These are phyloP conservation scores for Aegilops longissima DNA, from an alignment of 176 grass and related monocot species.

Conservation along the genomic window DNA sequence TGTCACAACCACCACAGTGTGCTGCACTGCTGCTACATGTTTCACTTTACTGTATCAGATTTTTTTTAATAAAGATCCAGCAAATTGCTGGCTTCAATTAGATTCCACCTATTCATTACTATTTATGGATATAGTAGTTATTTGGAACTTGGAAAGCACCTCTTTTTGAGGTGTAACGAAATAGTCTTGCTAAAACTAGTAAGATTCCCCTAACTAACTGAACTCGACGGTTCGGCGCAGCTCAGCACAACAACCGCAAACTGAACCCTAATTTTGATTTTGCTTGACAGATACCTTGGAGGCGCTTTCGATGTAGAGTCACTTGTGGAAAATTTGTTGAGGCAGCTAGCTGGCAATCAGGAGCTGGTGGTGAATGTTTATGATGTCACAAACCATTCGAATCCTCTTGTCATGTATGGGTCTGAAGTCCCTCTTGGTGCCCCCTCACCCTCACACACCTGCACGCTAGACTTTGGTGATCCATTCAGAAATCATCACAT, in stretches of 20 bases:
- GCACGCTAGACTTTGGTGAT: slow-evolving; percentile 92
- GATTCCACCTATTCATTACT: background rate
- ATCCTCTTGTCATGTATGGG: slow-evolving; percentile 95
- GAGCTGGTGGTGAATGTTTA: slow-evolving; percentile 97
- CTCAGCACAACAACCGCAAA: background rate
- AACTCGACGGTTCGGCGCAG: background rate
- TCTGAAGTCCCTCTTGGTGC: slow-evolving; percentile 66
- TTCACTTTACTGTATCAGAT: background rate
- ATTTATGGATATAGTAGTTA: background rate
- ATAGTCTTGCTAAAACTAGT: background rate
- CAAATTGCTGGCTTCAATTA: no score
- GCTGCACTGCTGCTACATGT: background rate
- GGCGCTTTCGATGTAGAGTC: slow-evolving; percentile 99
- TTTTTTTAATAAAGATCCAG: no score
- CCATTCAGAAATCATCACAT: slow-evolving; percentile 92
- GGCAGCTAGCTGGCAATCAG: slow-evolving; percentile 88
- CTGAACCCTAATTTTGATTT: background rate
- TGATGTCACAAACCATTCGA: slow-evolving; percentile 79
- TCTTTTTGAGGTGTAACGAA: background rate
- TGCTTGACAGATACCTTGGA: slow-evolving; percentile 73
- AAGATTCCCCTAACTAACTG: background rate
- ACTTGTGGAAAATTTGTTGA: slow-evolving; percentile 88
- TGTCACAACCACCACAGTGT: background rate
- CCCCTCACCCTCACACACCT: slow-evolving; percentile 53
- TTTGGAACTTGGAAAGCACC: background rate